Evolutionary conservation across 2,329 filamentous ascomycete genomes (phyloP), one percentile per base, ranked within the genome.

Genomic region (Blastomyces percursus): DNA sequence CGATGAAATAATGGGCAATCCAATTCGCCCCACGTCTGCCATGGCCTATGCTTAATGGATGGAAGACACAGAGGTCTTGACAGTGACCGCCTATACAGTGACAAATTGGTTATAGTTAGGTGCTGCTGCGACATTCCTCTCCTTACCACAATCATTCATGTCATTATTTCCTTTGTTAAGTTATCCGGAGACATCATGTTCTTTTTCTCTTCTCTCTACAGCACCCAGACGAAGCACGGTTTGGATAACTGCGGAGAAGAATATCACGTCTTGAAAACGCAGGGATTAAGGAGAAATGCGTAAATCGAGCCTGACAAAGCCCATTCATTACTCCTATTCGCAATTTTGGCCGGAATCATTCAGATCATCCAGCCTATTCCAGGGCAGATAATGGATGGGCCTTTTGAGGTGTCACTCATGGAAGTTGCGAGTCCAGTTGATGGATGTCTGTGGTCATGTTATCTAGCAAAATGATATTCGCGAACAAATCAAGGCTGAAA

Each of bases 11-110:
- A 94, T 90, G 52, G 93, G 72, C 65, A 91, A 91, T 0, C 89
- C 88, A 42, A 93, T 90, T 94, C 89, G 0, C 89, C 89, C 89
- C n/a, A 89, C 80, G 0, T 89, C 84, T 0, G 88, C 82, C 89
- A 93, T 93, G 2, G 84, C 30, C 84, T 21, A 82, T 77, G 0
- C 86, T 86, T 0, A 92, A 92, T 84, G 0, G 81, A 78, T 0
- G 85, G 81, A 0, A 88, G 87, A 65, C 90, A 87, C 0, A 89
- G 75, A 0, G 87, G 90, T 2, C 81, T 73, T 0, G 85, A 82
- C 57, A 82, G 84, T 30, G 75, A 69, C 6, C 32, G 40, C 24
- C 12, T 56, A 21, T 16, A n/a, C 1, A 2, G 35, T 2, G 32
- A 38, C 11, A 16, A 32, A 11, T 38, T n/a, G 5, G 52, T 14